Evolutionary conservation across 164 flowering plant species (phyloP).

Genomic region (Dillenia suffruticosa): DNA sequence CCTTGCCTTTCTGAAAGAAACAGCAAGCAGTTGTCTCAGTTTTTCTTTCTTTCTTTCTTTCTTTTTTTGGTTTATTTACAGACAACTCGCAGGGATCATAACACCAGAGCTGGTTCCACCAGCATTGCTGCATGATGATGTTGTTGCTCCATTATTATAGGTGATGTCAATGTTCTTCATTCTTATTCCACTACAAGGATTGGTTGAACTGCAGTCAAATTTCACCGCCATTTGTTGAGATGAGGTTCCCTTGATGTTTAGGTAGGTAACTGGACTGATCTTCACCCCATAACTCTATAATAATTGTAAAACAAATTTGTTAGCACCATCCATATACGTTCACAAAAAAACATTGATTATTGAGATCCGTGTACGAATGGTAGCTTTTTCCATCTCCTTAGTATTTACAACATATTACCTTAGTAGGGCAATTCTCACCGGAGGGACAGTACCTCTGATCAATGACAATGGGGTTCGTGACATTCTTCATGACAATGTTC

Average conservation of each 20-base stretch:
- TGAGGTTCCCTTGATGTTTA: constrained; percentile 20
- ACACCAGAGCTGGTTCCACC: constrained; percentile 11
- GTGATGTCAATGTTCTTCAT: constrained; percentile 18
- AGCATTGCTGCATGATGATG: constrained; percentile 14
- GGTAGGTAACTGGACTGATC: constrained; percentile 14
- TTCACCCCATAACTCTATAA: constrained; percentile 20
- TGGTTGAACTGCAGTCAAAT: constrained; percentile 18
- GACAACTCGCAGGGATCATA: constrained; percentile 16
- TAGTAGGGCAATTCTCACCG: constrained; percentile 26
- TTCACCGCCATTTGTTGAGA: constrained; percentile 20
- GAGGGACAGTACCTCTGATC: constrained; percentile 41
- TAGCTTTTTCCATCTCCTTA: too few relatives aligned
- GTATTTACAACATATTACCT: constrained; percentile 16
- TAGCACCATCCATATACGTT: too few relatives aligned
- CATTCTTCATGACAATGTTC: constrained; percentile 26
- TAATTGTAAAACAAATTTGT: neutral
- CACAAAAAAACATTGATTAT: too few relatives aligned
- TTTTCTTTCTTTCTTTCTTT: too few relatives aligned
- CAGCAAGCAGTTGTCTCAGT: too few relatives aligned
- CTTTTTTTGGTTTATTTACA: neutral
- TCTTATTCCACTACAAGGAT: constrained; percentile 15
- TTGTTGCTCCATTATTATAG: constrained; percentile 11
- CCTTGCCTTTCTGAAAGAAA: too few relatives aligned
- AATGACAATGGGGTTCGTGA: constrained; percentile 29
- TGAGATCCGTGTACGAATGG: too few relatives aligned